Percentiles rank a stretch among this genome's conserved stretches.
These are phyloP conservation scores for Fusarium sp. DNA, from an alignment of 2,329 filamentous ascomycete genomes.

Conservation along the genomic window DNA sequence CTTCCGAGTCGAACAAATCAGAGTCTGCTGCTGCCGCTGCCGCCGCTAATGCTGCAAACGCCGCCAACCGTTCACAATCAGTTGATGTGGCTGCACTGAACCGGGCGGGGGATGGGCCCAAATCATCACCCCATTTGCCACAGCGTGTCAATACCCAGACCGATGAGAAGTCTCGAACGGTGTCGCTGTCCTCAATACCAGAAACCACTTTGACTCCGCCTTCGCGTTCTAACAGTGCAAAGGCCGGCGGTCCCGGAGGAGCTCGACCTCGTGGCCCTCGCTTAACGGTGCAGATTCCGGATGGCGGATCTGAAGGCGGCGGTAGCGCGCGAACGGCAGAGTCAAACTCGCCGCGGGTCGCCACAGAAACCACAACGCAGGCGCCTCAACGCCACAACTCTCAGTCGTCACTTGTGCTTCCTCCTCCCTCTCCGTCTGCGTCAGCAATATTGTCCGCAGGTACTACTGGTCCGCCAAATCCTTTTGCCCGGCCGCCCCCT, in stretches of 20 bases:
- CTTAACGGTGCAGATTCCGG: conserved; percentile 93
- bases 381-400: conserved; percentile 62
- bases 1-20: conserved; percentile 58
- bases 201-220: conserved; percentile 75
- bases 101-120: conserved; percentile 56
- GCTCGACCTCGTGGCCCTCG: conserved; percentile 80
- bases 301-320: conserved; percentile 80
- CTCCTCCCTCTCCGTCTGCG: conserved; percentile 90
- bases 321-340: conserved; percentile 73
- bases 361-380: conserved; percentile 66
- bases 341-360: conserved; percentile 70
- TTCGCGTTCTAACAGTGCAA: conserved; percentile 79
- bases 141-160: conserved; percentile 59
- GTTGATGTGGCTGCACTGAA: conserved; percentile 69
- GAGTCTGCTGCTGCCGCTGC: conserved; percentile 46
- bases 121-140: conserved; percentile 67
- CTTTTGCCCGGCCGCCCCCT: conserved; percentile 87
- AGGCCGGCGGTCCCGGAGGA: conserved; percentile 63
- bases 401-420: conserved; percentile 79
- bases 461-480: conserved; percentile 91
- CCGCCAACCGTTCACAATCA: conserved; percentile 66
- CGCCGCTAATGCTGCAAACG: conserved; percentile 38
- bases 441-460: conserved; percentile 88
- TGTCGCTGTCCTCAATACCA: conserved; percentile 69
- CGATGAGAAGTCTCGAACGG: conserved; percentile 56